Evolutionary conservation across 495 filamentous ascomycete genomes (phyloP).

Genomic region (Penicillium malachiteum): DNA sequence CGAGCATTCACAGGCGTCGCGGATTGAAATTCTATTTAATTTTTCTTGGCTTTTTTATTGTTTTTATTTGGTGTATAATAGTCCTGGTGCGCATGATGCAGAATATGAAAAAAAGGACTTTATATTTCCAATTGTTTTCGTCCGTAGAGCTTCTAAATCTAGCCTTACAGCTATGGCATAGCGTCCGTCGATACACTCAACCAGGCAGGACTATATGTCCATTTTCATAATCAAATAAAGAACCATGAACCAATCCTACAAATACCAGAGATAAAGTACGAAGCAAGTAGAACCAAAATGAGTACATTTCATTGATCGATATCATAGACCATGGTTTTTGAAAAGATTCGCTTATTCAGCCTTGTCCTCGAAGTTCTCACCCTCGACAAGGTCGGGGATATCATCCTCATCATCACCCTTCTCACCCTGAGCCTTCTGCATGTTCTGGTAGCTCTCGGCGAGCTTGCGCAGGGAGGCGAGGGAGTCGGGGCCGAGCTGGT

Average conservation of each 20-base stretch:
- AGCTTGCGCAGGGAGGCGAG: constrained; percentile 98
- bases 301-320: constrained; percentile 30
- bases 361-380: constrained; percentile 95
- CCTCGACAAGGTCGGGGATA: constrained; percentile 93
- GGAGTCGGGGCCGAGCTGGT: constrained; percentile 97
- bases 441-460: constrained; percentile 97
- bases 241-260: too few species aligned
- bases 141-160: neutral
- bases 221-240: too few species aligned
- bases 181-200: too few species aligned
- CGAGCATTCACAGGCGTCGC: constrained; percentile 16
- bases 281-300: constrained; percentile 9
- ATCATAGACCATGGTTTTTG: constrained; percentile 24
- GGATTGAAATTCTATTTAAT: neutral
- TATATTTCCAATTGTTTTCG: too few species aligned
- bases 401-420: constrained; percentile 81
- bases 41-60: too few species aligned
- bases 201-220: too few species aligned
- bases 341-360: constrained; percentile 67
- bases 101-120: constrained; percentile 15
- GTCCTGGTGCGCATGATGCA: constrained; percentile 12
- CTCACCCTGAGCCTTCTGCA: constrained; percentile 91
- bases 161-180: neutral
- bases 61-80: constrained; percentile 22
- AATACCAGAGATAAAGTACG: neutral